Evolutionary conservation across 176 grass and related monocot genomes (phyloP), one percentile per base, ranked within the genome.

Genomic region (Oropetium thomaeum): DNA sequence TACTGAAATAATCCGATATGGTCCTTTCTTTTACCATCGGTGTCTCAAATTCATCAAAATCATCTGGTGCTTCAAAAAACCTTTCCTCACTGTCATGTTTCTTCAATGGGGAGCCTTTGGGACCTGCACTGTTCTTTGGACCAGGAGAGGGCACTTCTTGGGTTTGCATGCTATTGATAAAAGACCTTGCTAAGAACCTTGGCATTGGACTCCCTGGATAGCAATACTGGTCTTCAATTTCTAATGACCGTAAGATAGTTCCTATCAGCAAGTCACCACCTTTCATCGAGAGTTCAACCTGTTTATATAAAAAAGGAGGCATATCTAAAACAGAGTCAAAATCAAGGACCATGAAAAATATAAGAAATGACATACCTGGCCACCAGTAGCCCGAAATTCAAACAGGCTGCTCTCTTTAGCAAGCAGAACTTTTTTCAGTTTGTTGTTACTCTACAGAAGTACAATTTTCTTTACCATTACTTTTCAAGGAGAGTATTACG

Each of bases 361-460:
- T 8, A 78, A 67, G 29, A 65, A 87, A 33, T 80, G 72, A 62
- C 58, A 40, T 81, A 93, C 94, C 89, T 94, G 91, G 43, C 95
- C 91, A 81, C 95, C 95, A 81, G 85, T 79, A 91, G 95, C 95
- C 52, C 91, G 86, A 80, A 98, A 98, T 88, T 86, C 90, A 77
- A 98, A 98, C 62, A 98, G 84, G 69, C 60, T 89, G 71, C 53
- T 92, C 81, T 98, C 95, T 61, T 98, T 89, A 54, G 80, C 79
- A 58, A 93, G 65, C 41, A 98, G 84, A 69, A 98, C 70, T 43
- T 90, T 92, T 79, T 98, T 94, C 40, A 98, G 76, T 65, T 47
- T 80, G 72, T 86, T 74, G 39, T 94, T 94, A 74, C 43, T 74
- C 95, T 98, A 53, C 74, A 42, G 61, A 85, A 73, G 40, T 45